Evolutionary conservation across 768 basidiomycete genomes (phyloP), one percentile per base, ranked within the genome.

Genomic region (Mycena chlorophos): DNA sequence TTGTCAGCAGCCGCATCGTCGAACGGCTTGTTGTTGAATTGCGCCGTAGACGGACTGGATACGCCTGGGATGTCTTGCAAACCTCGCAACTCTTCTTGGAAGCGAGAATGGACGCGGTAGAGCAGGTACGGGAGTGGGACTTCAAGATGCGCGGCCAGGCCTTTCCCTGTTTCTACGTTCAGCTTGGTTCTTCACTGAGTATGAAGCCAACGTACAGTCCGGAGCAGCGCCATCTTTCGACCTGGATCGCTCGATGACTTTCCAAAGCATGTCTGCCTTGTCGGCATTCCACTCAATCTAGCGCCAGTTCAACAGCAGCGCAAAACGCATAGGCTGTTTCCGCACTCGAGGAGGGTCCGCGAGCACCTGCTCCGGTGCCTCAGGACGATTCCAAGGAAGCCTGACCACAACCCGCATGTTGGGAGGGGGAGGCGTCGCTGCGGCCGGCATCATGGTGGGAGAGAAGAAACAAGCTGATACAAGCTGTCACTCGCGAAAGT

Each of bases 201-300:
- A n/a, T n/a, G n/a, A n/a, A n/a, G n/a, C n/a, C n/a, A n/a, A n/a
- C 37, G 48, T 48, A 91, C 91, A 94, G 69, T 94, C 91, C 31
- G 89, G 84, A 37, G 83, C 88, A 17, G 83, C 81, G 51, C 84
- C 85, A 58, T 91, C 88, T 26, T 80, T 82, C 4, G 85, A 80
- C 52, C 89, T 80, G 29, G 89, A 89, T 63, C 83, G 80, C 51
- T 90, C 86, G 58, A 94, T 91, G 40, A 89, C 88, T 69, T 91
- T 89, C 91, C 91, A 94, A 6, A 94, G 75, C 5, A 90, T 82
- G 58, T 87, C 86, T 42, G 92, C 91, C 68, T 93, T 94, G 55
- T 92, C 89, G 6, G 81, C 62, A 39, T 81, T 89, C 91, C 91
- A 94, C 75, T 89, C 86, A 68, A 94, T 86, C 91, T 93, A 64